phyloP scores from a whole-genome alignment of 108 stramenopile genomes.

The Pseudonitzschia delicatissima region DNA sequence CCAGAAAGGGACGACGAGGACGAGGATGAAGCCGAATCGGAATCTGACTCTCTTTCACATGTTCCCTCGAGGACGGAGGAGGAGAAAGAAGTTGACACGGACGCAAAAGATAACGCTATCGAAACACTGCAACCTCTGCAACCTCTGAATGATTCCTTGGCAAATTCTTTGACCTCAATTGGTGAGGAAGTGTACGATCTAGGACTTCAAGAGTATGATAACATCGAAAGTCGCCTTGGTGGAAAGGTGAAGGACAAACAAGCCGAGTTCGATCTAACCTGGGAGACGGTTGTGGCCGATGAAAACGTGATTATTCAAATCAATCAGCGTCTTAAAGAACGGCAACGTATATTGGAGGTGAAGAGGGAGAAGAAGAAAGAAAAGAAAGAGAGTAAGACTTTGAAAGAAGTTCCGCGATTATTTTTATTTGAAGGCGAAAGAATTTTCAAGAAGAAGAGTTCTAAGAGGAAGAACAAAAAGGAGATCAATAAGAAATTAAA shows the following conservation, averaged over 20 bases:
- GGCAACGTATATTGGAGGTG: slow-evolving; percentile 6
- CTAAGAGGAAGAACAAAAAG: slow-evolving; percentile 20
- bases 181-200: slow-evolving; percentile 1
- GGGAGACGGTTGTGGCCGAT: slow-evolving; percentile 34
- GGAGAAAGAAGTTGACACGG: neutral
- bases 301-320: slow-evolving; percentile 27
- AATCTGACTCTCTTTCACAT: too few species aligned
- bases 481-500: slow-evolving; percentile 25
- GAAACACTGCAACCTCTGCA: too few species aligned
- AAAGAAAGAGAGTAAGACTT: slow-evolving; percentile 3
- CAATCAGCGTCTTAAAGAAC: slow-evolving; percentile 25
- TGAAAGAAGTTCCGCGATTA: slow-evolving; percentile 19
- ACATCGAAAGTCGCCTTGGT: slow-evolving; percentile 24
- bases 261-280: slow-evolving; percentile 27
- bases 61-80: neutral
- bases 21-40: neutral
- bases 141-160: neutral
- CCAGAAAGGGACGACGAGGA: neutral
- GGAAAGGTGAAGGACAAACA: slow-evolving; percentile 15
- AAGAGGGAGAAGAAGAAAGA: slow-evolving; percentile 14
- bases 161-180: neutral
- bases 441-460: slow-evolving; percentile 1
- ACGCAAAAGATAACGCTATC: neutral
- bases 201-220: slow-evolving; percentile 9
- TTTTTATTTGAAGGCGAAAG: slow-evolving; percentile 39